A percentile compares a stretch with the other conserved stretches of the same genome.
phyloP scores from a whole-genome alignment of 768 basidiomycete species.

The Suillus clintonianus region DNA sequence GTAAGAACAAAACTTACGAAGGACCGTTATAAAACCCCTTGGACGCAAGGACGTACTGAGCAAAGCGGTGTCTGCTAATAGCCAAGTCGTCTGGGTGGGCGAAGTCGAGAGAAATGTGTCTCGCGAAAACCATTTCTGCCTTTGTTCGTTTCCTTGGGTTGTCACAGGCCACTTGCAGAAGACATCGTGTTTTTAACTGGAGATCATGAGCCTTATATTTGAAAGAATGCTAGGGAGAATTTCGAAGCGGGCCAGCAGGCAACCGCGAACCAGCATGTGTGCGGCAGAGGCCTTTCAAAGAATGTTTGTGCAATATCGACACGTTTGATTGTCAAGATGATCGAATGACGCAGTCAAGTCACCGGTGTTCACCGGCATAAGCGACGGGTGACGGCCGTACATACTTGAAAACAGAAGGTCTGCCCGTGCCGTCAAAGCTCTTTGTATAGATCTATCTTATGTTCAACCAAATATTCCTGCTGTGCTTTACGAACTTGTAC shows the following conservation, averaged over 20 bases:
- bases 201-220: background rate
- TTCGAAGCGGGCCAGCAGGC: background rate
- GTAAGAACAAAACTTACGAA: conserved; percentile 31
- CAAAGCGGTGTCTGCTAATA: conserved; percentile 35
- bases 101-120: conserved; percentile 9
- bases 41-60: conserved; percentile 42
- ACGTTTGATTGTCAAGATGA: too few relatives aligned
- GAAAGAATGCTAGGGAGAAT: background rate
- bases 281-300: background rate
- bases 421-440: too few relatives aligned
- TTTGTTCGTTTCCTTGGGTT: conserved; percentile 10
- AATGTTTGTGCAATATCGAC: too few relatives aligned
- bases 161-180: conserved; percentile 9
- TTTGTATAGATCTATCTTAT: too few relatives aligned
- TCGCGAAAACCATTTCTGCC: conserved; percentile 28
- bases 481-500: too few relatives aligned
- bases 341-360: too few relatives aligned
- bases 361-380: too few relatives aligned
- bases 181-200: conserved; percentile 7
- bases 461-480: too few relatives aligned
- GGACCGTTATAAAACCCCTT: conserved; percentile 39
- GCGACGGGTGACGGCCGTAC: too few relatives aligned
- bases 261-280: background rate
- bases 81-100: conserved; percentile 24
- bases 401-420: too few relatives aligned